Percentiles rank a stretch among this genome's conserved stretches.
phyloP scores from a whole-genome alignment of 208 protist genomes.

The Acanthamoeba lenticulata region DNA sequence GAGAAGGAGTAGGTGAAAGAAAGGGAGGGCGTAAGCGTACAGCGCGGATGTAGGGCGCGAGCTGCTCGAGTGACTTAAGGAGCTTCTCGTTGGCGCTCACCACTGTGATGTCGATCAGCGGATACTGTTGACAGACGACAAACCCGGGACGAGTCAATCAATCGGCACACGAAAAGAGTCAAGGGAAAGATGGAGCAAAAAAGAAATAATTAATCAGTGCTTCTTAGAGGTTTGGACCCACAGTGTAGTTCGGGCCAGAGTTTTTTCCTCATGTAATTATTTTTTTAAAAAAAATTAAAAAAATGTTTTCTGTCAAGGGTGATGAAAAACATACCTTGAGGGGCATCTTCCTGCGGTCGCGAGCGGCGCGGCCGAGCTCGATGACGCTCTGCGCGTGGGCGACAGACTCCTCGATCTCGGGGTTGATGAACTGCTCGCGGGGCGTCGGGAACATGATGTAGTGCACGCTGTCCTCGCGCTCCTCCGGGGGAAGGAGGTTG shows the following conservation, averaged over 20 bases:
- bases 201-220: neutral
- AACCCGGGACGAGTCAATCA: neutral
- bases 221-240: constrained; percentile 51
- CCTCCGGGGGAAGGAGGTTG: constrained; percentile 88
- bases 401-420: constrained; percentile 84
- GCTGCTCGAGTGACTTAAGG: neutral
- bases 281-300: neutral
- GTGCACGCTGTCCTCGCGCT: constrained; percentile 92
- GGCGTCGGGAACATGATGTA: constrained; percentile 93
- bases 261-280: neutral
- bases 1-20: neutral
- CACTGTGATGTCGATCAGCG: constrained; percentile 11
- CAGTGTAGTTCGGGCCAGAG: neutral
- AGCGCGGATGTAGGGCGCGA: neutral
- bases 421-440: constrained; percentile 85
- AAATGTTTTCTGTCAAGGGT: constrained; percentile 45
- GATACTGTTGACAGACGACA: neutral
- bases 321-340: constrained; percentile 88
- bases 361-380: constrained; percentile 93
- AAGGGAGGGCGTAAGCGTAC: constrained; percentile 85
- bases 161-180: neutral
- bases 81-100: constrained; percentile 49
- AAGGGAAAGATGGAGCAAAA: neutral
- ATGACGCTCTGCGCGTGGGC: constrained; percentile 92
- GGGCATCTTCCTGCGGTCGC: constrained; percentile 93